Conservation (phyloP, 148 eudicot species). For the Bassia scoparia region DNA sequence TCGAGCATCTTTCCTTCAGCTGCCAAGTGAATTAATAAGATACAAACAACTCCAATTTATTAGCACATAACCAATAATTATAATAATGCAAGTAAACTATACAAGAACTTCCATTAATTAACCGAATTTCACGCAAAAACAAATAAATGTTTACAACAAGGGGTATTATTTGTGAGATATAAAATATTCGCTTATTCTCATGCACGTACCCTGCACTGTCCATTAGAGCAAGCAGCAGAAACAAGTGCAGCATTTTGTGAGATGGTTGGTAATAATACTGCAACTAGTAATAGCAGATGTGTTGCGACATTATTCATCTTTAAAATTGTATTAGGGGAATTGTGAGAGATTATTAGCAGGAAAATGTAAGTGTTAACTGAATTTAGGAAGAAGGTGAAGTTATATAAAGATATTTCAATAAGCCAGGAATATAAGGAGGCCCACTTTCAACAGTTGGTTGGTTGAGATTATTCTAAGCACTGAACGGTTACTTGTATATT, state of each 20-base stretch:
- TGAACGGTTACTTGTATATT: not conserved
- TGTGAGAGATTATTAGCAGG: not conserved
- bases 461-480: not conserved
- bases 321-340: not conserved
- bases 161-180: no score
- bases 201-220: slow-evolving; percentile 20
- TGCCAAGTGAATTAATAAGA: not conserved
- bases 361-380: no score
- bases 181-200: not conserved
- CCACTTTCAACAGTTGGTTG: not conserved
- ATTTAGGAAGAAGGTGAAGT: no score
- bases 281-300: slow-evolving; percentile 2
- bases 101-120: no score
- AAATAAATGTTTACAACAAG: no score
- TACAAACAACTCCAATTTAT: not conserved
- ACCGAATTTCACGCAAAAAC: not conserved
- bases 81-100: no score
- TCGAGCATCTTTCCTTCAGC: slow-evolving; percentile 34
- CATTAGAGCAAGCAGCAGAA: slow-evolving; percentile 23
- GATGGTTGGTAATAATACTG: slow-evolving; percentile 6
- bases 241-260: not conserved
- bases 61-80: not conserved
- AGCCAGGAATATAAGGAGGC: not conserved
- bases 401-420: not conserved
- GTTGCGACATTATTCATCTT: slow-evolving; percentile 15